Evolutionary conservation across 352 stramenopile genomes (phyloP), one percentile per base, ranked within the genome.

Genomic region (Phytophthora hibernalis): DNA sequence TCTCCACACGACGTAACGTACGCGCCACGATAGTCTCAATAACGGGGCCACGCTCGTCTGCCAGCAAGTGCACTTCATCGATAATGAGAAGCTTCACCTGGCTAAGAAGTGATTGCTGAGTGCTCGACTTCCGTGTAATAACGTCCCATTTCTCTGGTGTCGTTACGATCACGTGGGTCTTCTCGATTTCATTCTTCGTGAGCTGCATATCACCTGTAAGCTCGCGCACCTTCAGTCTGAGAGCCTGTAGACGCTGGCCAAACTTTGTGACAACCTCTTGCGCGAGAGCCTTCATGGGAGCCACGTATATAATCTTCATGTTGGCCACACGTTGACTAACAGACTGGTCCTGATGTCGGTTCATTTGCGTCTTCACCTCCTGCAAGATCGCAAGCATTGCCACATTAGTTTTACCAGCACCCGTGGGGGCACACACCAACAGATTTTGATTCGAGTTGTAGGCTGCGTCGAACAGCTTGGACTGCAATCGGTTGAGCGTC

Each of bases 181-280:
- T 74, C 33, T 96, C 89, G 30, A 99, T 98, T 76, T 99, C 97
- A 8, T 94, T 89, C 66, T 97, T 93, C 3, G 94, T 99, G 28
- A 99, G 77, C 77, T 99, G 98, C 97, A 91, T 99, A 77, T 99
- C 98, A 35, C 98, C 98, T 16, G 97, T 99, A 40, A 99, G 79
- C 65, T 99, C 97, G 6, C 85, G 82, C 0, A 99, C 96, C 59
- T 78, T 70, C 5, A 95, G 56, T 61, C 86, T 80, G 3, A 96
- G 61, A 8, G 67, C 77, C 5, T 76, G 56, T 21, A 96, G 69
- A 20, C 97, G 91, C 55, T 98, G 85, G 1, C 77, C 83, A 76
- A 99, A 99, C 70, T 99, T 99, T 51, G 95, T 96, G 12, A 99
- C 98, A 6, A 99, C 97, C 81, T 99, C 98, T 74, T 99, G 97